Percentiles rank a stretch among this genome's conserved stretches.
Conservation (phyloP, 257 asterid genomes). For the Nicotiana paniculata region DNA sequence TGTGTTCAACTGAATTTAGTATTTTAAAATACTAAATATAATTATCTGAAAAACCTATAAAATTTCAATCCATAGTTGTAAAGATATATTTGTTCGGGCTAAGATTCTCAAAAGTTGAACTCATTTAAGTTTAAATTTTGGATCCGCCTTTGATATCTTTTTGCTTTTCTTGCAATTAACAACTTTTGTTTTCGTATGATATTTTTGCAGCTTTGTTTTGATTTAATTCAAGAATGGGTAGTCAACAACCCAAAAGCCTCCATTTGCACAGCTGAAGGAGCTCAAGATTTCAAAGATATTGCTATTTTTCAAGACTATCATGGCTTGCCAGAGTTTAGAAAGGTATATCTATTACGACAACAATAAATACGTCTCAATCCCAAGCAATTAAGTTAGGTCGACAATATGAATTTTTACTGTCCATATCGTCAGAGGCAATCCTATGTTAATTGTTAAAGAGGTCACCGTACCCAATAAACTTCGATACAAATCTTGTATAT, state of each 20-base stretch:
- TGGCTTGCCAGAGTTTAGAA: slow-evolving; percentile 24
- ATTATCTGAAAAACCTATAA: not conserved
- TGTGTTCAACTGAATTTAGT: not conserved
- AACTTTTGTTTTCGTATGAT: not conserved
- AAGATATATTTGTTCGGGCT: not conserved
- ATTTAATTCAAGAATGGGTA: slow-evolving; percentile 18
- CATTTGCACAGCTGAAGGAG: slow-evolving; percentile 13
- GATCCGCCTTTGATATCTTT: not conserved
- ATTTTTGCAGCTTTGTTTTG: slow-evolving; percentile 13
- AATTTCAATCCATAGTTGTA: not conserved
- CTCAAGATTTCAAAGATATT: slow-evolving; percentile 9
- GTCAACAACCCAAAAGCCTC: slow-evolving; percentile 14
- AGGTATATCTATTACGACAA: not conserved
- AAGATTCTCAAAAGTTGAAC: not conserved
- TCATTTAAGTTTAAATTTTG: not conserved
- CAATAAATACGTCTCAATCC: too few relatives aligned
- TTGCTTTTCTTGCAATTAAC: not conserved
- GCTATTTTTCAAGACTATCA: slow-evolving; percentile 25
- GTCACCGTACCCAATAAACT: too few relatives aligned
- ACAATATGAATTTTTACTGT: too few relatives aligned
- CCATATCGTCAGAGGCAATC: too few relatives aligned
- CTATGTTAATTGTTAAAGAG: too few relatives aligned
- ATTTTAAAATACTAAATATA: not conserved
- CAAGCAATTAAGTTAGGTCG: too few relatives aligned
- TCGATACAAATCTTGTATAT: too few relatives aligned